These are phyloP conservation scores for Microdochium trichocladiopsis DNA, from an alignment of 2,329 filamentous ascomycete genomes.

Conservation along the genomic window DNA sequence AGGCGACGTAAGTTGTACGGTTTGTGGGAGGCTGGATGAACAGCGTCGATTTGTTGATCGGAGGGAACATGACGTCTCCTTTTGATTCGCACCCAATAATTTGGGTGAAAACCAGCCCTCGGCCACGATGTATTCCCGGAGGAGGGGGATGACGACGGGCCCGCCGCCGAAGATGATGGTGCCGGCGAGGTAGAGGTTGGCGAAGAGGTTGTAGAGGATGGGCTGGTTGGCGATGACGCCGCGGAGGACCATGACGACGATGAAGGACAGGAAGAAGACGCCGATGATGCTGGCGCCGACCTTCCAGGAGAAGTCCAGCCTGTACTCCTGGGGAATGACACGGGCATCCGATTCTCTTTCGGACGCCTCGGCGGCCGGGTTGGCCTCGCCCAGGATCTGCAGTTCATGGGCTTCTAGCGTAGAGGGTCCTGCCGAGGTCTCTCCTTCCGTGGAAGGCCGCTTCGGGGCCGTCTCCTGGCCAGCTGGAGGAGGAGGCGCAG, in stretches of 20 bases:
- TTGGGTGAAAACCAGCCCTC: too few species aligned
- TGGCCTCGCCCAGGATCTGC: conserved; percentile 9
- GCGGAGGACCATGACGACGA: conserved; percentile 44
- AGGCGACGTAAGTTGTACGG: too few species aligned
- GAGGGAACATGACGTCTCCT: too few species aligned
- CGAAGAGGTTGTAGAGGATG: conserved; percentile 53
- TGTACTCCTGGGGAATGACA: conserved; percentile 22
- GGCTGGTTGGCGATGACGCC: conserved; percentile 31
- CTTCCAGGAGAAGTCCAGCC: conserved; percentile 36
- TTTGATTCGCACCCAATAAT: too few species aligned
- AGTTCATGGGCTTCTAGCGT: not conserved
- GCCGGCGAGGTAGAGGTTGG: conserved; percentile 67
- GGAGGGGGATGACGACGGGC: conserved; percentile 57
- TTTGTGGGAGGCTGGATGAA: too few species aligned
- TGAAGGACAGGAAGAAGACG: conserved; percentile 49
- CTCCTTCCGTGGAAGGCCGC: too few species aligned
- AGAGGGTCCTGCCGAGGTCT: too few species aligned
- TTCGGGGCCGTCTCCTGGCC: too few species aligned
- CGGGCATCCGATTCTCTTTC: too few species aligned
- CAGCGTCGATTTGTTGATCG: too few species aligned
- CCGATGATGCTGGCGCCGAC: conserved; percentile 31
- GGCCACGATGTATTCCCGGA: conserved; percentile 57
- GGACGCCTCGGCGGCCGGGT: too few species aligned
- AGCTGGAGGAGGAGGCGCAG: too few species aligned
- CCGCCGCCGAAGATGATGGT: conserved; percentile 62